A percentile compares a stretch with the other conserved stretches of the same genome.
phyloP scores from a whole-genome alignment of 2,329 filamentous ascomycete genomes.

The Ophiostoma triangulosporum region DNA sequence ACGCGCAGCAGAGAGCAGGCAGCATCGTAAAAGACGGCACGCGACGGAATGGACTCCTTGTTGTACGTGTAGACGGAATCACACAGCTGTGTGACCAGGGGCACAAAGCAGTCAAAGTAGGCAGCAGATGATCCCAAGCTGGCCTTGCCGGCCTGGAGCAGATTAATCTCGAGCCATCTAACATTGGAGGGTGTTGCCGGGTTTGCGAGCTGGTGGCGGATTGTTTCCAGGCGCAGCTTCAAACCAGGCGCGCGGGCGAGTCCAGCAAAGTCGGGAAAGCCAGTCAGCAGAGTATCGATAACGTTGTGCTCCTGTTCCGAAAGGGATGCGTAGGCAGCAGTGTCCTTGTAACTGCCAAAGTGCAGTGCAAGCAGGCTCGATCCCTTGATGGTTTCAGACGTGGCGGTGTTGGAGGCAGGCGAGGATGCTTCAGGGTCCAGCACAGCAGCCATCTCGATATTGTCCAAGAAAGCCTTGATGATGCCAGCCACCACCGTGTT shows the following conservation, averaged over 20 bases:
- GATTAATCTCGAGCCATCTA: slow-evolving; percentile 36
- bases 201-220: slow-evolving; percentile 23
- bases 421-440: slow-evolving; percentile 13
- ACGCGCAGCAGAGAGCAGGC: slow-evolving; percentile 28
- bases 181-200: slow-evolving; percentile 24
- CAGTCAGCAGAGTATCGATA: slow-evolving; percentile 23
- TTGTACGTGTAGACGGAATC: slow-evolving; percentile 29
- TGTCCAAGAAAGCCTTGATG: slow-evolving; percentile 37
- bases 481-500: slow-evolving; percentile 27
- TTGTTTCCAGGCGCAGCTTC: slow-evolving; percentile 19
- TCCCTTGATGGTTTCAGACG: slow-evolving; percentile 23
- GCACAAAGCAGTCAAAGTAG: slow-evolving; percentile 30
- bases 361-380: slow-evolving; percentile 32
- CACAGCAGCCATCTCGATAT: slow-evolving; percentile 33
- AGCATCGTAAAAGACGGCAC: slow-evolving; percentile 28
- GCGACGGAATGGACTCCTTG: slow-evolving; percentile 19
- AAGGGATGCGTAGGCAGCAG: slow-evolving; percentile 18
- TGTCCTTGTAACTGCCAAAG: slow-evolving; percentile 19
- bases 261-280: slow-evolving; percentile 16
- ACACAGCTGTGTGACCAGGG: slow-evolving; percentile 27
- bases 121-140: slow-evolving; percentile 20
- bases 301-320: slow-evolving; percentile 23
- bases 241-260: slow-evolving; percentile 14
- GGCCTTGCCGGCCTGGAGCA: slow-evolving; percentile 36
- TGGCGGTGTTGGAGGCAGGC: slow-evolving; percentile 10